Evolutionary conservation across 805 yeast species (phyloP).

Genomic region (Schizosaccharomyces lindneri): DNA sequence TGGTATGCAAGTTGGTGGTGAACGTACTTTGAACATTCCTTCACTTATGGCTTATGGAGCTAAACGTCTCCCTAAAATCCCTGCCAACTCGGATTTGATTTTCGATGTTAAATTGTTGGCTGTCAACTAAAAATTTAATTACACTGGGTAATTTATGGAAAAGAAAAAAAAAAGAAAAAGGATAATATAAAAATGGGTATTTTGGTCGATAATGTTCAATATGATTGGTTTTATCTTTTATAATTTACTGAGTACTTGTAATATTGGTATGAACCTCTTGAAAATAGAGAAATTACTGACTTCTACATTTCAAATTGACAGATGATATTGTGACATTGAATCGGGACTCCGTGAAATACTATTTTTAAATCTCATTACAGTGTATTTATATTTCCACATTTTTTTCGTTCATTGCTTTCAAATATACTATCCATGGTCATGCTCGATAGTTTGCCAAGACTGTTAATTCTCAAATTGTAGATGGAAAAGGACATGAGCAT

Average conservation of each 20-base stretch:
- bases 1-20: slow-evolving; percentile 97
- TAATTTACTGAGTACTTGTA: too few species aligned
- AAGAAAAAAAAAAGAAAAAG: not conserved
- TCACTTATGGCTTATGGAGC: slow-evolving; percentile 92
- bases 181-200: not conserved
- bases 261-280: too few species aligned
- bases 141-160: not conserved
- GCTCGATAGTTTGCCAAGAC: slow-evolving; percentile 6
- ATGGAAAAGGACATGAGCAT: slow-evolving; percentile 4
- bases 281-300: too few species aligned
- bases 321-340: too few species aligned
- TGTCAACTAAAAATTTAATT: slow-evolving; percentile 31
- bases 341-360: too few species aligned
- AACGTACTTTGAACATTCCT: slow-evolving; percentile 91
- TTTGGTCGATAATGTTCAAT: not conserved
- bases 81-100: slow-evolving; percentile 87
- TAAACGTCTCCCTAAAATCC: slow-evolving; percentile 84
- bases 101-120: slow-evolving; percentile 87
- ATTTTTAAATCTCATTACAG: too few species aligned
- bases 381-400: too few species aligned
- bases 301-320: too few species aligned
- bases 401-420: too few species aligned
- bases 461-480: slow-evolving; percentile 5
- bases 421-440: slow-evolving; percentile 3
- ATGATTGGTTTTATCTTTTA: too few species aligned